These are phyloP conservation scores for Juglanconis oblonga DNA, from an alignment of 2,329 filamentous ascomycete species.

Conservation along the genomic window DNA sequence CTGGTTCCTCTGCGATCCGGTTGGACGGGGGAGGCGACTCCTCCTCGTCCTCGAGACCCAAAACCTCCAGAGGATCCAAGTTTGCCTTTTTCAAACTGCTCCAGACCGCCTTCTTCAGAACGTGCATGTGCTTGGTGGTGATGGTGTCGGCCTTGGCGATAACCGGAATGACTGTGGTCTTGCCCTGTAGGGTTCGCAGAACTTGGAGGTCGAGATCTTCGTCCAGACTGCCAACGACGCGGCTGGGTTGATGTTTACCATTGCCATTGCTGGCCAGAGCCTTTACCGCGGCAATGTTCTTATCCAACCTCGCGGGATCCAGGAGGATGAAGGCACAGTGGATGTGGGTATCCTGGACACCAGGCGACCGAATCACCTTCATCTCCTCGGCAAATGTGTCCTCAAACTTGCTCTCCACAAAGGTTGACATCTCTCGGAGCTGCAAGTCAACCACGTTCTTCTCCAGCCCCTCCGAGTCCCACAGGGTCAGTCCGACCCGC, in stretches of 20 bases:
- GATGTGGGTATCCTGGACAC: constrained; percentile 93
- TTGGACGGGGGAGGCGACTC: constrained; percentile 48
- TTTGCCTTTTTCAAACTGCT: constrained; percentile 80
- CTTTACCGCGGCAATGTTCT: constrained; percentile 70
- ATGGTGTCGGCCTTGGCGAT: constrained; percentile 97
- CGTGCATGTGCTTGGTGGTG: constrained; percentile 89
- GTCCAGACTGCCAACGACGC: constrained; percentile 68
- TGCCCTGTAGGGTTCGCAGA: constrained; percentile 80
- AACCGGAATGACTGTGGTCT: constrained; percentile 92
- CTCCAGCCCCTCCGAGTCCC: constrained; percentile 94
- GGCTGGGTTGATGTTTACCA: constrained; percentile 43
- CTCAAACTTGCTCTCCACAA: constrained; percentile 97
- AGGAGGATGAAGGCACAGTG: constrained; percentile 92
- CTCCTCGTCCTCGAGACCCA: constrained; percentile 77
- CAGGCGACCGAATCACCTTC: constrained; percentile 91
- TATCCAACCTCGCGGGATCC: constrained; percentile 81
- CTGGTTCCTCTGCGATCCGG: constrained; percentile 51
- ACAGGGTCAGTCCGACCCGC: constrained; percentile 86
- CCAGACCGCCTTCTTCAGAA: constrained; percentile 88
- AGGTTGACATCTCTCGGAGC: constrained; percentile 83
- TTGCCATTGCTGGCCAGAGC: constrained; percentile 48
- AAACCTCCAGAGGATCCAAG: constrained; percentile 81
- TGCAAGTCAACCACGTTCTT: constrained; percentile 95
- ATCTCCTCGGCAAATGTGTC: constrained; percentile 97
- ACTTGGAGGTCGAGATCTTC: constrained; percentile 89